phyloP scores from a whole-genome alignment of 371 early-diverging fungal species.

The Choanephora cucurbitarum region DNA sequence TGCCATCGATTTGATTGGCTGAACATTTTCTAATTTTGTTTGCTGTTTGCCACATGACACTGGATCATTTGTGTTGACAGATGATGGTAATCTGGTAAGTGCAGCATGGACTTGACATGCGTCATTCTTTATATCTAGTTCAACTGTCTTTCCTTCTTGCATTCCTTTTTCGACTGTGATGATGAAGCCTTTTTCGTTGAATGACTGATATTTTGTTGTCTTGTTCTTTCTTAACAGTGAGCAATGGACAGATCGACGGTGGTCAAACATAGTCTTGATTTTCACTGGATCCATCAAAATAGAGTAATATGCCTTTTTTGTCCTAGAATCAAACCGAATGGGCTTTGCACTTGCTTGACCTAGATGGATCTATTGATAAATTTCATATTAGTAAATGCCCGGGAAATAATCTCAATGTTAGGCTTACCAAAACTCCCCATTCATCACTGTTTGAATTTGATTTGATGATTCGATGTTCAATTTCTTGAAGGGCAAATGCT shows the following conservation, averaged over 20 bases:
- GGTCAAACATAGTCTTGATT: conserved; percentile 51
- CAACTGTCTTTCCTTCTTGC: conserved; percentile 33
- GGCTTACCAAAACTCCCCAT: conserved; percentile 43
- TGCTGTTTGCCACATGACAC: neutral
- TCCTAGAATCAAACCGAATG: conserved; percentile 34
- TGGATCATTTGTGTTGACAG: conserved; percentile 3
- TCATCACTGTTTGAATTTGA: conserved; percentile 25
- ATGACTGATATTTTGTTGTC: conserved; percentile 12
- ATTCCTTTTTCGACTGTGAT: conserved; percentile 48
- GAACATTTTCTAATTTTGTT: conserved; percentile 16
- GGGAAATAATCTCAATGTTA: too few relatives aligned
- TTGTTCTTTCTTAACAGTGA: conserved; percentile 26
- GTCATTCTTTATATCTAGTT: conserved; percentile 32
- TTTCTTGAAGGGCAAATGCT: conserved; percentile 38
- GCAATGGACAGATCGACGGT: conserved; percentile 44
- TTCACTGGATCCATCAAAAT: conserved; percentile 46
- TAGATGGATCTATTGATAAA: conserved; percentile 35
- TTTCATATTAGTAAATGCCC: too few relatives aligned
- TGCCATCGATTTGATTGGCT: conserved; percentile 24
- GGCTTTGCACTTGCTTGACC: conserved; percentile 40
- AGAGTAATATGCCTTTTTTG: conserved; percentile 37
- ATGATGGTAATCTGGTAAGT: conserved; percentile 29
- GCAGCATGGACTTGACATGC: conserved; percentile 41
- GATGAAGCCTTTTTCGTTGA: conserved; percentile 30
- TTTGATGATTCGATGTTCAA: conserved; percentile 35